These are phyloP conservation scores for Fusarium sp. DNA, from an alignment of 2,329 filamentous ascomycete species.

Conservation along the genomic window DNA sequence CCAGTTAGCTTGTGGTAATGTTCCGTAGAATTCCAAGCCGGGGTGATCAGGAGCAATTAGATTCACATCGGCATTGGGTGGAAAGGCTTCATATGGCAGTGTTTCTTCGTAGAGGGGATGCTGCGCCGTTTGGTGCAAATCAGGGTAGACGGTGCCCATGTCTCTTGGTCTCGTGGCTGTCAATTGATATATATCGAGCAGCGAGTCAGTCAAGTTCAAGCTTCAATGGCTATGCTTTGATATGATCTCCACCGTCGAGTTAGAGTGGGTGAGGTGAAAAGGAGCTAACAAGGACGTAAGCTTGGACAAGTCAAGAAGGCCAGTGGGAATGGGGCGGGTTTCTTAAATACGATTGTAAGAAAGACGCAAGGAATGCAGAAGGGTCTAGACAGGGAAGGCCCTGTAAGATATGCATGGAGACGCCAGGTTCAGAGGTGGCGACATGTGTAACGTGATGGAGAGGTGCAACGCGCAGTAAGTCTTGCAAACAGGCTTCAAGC, in stretches of 20 bases:
- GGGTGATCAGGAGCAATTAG: not conserved
- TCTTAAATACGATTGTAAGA: not conserved
- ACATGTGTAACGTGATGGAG: not conserved
- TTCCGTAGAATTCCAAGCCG: not conserved
- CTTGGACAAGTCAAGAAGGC: not conserved
- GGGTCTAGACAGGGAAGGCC: too few species aligned
- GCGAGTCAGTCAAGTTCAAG: not conserved
- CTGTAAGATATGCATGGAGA: not conserved
- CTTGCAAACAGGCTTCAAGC: not conserved
- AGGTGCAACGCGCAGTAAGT: not conserved
- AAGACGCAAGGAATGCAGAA: not conserved
- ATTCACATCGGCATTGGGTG: not conserved
- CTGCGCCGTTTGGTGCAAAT: fast-evolving
- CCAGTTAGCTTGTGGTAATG: not conserved
- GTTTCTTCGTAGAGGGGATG: not conserved
- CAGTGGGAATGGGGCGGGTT: not conserved
- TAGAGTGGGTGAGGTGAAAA: not conserved
- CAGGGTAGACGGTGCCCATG: not conserved
- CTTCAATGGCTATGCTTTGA: not conserved
- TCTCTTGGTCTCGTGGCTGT: fast-evolving
- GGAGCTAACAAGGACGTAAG: not conserved
- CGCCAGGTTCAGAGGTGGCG: not conserved
- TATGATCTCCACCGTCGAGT: not conserved
- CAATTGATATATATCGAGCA: not conserved
- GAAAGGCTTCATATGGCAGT: not conserved